These are phyloP conservation scores for Rosa rugosa DNA, from an alignment of 306 rosid species.

Conservation along the genomic window DNA sequence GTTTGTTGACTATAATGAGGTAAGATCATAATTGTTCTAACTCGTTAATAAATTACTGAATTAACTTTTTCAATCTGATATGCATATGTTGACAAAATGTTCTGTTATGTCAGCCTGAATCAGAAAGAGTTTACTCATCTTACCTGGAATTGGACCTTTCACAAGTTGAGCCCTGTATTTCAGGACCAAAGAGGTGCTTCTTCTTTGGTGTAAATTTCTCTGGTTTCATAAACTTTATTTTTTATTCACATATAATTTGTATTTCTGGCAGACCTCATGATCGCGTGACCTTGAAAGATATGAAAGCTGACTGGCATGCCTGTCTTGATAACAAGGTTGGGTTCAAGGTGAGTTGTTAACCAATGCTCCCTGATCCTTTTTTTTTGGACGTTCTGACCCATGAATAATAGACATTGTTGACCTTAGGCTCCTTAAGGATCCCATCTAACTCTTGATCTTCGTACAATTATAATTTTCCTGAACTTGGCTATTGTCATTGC, in stretches of 20 bases:
- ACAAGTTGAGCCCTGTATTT: constrained; percentile 80
- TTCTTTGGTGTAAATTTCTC: constrained; percentile 15
- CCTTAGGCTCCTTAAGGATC: not conserved
- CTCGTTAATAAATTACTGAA: not conserved
- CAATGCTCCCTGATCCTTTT: not conserved
- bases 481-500: not conserved
- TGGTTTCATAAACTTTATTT: not conserved
- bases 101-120: constrained; percentile 64
- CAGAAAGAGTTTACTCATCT: constrained; percentile 88
- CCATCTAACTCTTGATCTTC: not conserved
- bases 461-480: not conserved
- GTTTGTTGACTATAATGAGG: constrained; percentile 95
- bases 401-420: not conserved
- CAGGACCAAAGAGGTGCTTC: constrained; percentile 94
- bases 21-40: constrained; percentile 22
- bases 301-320: constrained; percentile 91
- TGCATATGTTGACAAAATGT: constrained; percentile 33
- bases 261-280: constrained; percentile 72
- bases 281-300: constrained; percentile 78
- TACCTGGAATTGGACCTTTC: constrained; percentile 80
- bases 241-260: constrained; percentile 10
- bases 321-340: constrained; percentile 97
- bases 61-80: not conserved
- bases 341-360: constrained; percentile 68
- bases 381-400: not conserved